A percentile compares a stretch with the other conserved stretches of the same genome.
These are phyloP conservation scores for Boletus subluridellus DNA, from an alignment of 1,284 basidiomycete genomes.

Conservation along the genomic window DNA sequence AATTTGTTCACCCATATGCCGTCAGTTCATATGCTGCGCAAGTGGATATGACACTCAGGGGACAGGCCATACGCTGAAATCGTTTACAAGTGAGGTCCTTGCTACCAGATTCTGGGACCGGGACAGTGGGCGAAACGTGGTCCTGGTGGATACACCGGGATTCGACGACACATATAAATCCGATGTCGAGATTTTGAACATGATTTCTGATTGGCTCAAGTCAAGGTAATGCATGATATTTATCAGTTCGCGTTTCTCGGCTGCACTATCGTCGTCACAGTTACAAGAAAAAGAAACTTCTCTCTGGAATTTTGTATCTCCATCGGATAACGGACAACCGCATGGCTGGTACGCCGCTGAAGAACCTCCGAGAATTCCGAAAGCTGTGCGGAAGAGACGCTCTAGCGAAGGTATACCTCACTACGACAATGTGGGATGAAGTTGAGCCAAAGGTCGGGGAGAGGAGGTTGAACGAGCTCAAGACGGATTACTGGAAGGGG, in stretches of 20 bases:
- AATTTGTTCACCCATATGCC: neutral
- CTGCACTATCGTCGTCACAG: conserved; percentile 18
- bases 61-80: conserved; percentile 15
- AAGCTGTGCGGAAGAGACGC: conserved; percentile 5
- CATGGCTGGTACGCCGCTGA: conserved; percentile 40
- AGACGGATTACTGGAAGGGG: conserved; percentile 5
- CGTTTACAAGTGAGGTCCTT: conserved; percentile 17
- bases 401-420: conserved; percentile 5
- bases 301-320: conserved; percentile 47
- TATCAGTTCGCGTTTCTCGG: neutral
- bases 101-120: conserved; percentile 9
- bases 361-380: conserved; percentile 33
- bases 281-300: conserved; percentile 29
- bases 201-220: conserved; percentile 27
- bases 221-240: conserved; percentile 7
- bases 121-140: neutral
- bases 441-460: conserved; percentile 3
- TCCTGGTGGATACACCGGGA: conserved; percentile 24
- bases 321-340: conserved; percentile 48
- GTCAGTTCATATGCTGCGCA: conserved; percentile 27
- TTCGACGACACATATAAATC: conserved; percentile 18
- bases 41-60: conserved; percentile 6
- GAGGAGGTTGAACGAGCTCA: conserved; percentile 9
- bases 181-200: conserved; percentile 22
- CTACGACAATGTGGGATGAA: conserved; percentile 23